These are phyloP conservation scores for Colletotrichum chlorophyti DNA, from an alignment of 2,329 filamentous ascomycete species.

Conservation along the genomic window DNA sequence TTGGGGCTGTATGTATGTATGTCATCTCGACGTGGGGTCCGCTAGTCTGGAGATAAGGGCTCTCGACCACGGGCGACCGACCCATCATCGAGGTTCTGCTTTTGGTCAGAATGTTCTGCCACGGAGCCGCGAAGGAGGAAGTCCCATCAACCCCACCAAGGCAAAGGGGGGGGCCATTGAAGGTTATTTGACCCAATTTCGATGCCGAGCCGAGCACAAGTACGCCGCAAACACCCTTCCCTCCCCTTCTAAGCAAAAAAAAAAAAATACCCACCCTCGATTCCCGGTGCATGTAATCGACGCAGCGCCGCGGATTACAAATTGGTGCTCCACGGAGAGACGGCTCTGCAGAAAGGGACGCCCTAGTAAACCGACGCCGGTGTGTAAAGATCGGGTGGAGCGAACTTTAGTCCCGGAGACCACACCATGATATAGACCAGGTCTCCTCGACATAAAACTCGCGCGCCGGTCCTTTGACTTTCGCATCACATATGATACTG, in stretches of 20 bases:
- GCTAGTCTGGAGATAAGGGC: slow-evolving; percentile 2
- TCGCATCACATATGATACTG: too few species aligned
- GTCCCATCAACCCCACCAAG: neutral
- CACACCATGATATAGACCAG: slow-evolving; percentile 7
- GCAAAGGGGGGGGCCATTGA: too few species aligned
- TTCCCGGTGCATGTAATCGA: neutral
- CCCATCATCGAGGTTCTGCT: neutral
- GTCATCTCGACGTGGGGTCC: neutral
- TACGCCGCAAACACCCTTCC: neutral
- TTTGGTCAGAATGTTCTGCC: slow-evolving; percentile 13
- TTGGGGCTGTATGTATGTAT: slow-evolving; percentile 11
- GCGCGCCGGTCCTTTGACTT: neutral
- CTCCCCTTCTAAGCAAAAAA: neutral
- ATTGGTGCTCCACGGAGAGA: slow-evolving; percentile 12
- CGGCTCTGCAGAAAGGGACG: too few species aligned
- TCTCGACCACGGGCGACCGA: neutral
- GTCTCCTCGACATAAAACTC: neutral
- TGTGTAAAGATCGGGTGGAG: slow-evolving; percentile 3
- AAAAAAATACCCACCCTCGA: too few species aligned
- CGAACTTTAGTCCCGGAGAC: neutral
- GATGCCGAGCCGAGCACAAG: too few species aligned
- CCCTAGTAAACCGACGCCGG: slow-evolving; percentile 1
- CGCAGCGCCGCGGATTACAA: slow-evolving; percentile 9
- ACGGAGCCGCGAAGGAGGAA: neutral
- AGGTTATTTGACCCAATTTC: too few species aligned